Conservation (phyloP, 2,329 filamentous ascomycete species). For the Tolypocladium album region DNA sequence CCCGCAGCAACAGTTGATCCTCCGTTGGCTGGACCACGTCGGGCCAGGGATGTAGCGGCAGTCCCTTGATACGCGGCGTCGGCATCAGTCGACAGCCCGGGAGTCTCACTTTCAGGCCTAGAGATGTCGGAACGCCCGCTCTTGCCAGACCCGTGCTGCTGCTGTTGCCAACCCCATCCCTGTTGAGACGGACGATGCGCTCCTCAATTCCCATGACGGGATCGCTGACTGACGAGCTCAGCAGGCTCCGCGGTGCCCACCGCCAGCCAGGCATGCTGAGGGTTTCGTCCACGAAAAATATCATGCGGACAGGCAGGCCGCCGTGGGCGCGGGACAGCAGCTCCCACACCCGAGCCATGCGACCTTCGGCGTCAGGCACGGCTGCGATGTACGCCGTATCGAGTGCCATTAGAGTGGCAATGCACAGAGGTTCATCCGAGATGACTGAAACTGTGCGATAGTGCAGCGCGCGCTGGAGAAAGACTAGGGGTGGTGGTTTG, state of each 20-base stretch:
- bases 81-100: slow-evolving; percentile 5
- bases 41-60: slow-evolving; percentile 9
- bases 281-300: slow-evolving; percentile 13
- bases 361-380: slow-evolving; percentile 3
- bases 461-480: slow-evolving; percentile 13
- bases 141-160: neutral
- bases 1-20: slow-evolving; percentile 6
- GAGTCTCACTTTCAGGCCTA: slow-evolving; percentile 7
- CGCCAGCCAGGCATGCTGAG: slow-evolving; percentile 12
- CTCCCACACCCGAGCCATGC: slow-evolving; percentile 15
- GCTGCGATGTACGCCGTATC: slow-evolving; percentile 8
- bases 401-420: slow-evolving; percentile 15
- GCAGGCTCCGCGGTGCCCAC: slow-evolving; percentile 15
- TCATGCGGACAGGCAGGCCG: slow-evolving; percentile 9
- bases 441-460: slow-evolving; percentile 17
- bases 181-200: slow-evolving; percentile 6
- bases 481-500: slow-evolving; percentile 2
- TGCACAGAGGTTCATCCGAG: slow-evolving; percentile 18
- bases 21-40: slow-evolving; percentile 5
- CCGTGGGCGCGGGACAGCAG: slow-evolving; percentile 6
- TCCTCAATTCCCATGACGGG: slow-evolving; percentile 7
- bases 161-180: neutral
- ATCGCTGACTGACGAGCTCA: slow-evolving; percentile 7
- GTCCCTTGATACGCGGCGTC: neutral
- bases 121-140: slow-evolving; percentile 5